Evolutionary conservation across 2,329 filamentous ascomycete genomes (phyloP).

Genomic region (Onygenales sp.): DNA sequence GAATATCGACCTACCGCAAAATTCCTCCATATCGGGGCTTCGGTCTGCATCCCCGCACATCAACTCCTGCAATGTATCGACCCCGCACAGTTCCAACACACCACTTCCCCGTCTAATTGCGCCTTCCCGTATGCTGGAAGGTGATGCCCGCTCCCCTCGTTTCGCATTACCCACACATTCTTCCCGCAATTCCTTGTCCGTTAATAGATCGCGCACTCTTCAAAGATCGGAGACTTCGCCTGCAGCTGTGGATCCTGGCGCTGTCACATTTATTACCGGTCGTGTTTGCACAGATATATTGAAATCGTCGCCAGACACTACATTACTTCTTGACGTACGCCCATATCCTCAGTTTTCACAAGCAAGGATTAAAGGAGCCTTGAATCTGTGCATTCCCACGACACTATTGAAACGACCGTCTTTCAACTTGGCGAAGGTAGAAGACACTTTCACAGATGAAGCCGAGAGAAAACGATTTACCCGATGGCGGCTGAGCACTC

Average conservation of each 20-base stretch:
- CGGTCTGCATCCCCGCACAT: background rate
- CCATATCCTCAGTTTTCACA: conserved; percentile 73
- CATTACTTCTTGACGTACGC: conserved; percentile 74
- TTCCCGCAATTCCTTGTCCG: background rate
- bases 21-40: background rate
- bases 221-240: conserved; percentile 47
- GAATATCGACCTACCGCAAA: conserved; percentile 1
- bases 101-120: background rate
- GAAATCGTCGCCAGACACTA: conserved; percentile 38
- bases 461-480: conserved; percentile 63
- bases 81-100: background rate
- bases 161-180: background rate
- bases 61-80: background rate
- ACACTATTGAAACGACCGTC: conserved; percentile 84
- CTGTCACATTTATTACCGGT: conserved; percentile 45
- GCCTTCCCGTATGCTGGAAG: background rate
- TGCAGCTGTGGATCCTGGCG: conserved; percentile 34
- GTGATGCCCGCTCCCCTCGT: background rate
- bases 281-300: conserved; percentile 50
- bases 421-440: conserved; percentile 79
- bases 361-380: conserved; percentile 65
- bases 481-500: conserved; percentile 62
- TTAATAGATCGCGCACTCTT: conserved; percentile 1
- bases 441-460: conserved; percentile 72
- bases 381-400: conserved; percentile 92